Evolutionary conservation across 768 basidiomycete genomes (phyloP).

Genomic region (Trametes maxima): DNA sequence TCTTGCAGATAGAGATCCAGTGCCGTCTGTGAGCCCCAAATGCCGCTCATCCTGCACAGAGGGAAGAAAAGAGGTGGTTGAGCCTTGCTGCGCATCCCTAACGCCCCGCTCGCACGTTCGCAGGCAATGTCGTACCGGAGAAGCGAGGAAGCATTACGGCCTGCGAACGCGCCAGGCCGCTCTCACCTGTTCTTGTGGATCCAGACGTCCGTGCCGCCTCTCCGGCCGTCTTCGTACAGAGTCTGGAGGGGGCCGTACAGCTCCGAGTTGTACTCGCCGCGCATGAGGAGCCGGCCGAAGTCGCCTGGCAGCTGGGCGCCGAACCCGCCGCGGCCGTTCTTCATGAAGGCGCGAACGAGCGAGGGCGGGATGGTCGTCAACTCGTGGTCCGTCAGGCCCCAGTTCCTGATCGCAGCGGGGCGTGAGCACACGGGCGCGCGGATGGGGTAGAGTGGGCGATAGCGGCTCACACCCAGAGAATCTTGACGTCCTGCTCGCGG

Average conservation of each 20-base stretch:
- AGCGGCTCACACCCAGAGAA: slow-evolving; percentile 63
- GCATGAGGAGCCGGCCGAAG: slow-evolving; percentile 62
- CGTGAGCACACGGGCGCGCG: neutral
- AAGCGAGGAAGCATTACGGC: neutral
- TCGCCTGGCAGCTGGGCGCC: slow-evolving; percentile 54
- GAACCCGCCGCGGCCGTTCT: slow-evolving; percentile 50
- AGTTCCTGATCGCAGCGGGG: slow-evolving; percentile 48
- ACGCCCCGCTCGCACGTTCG: slow-evolving; percentile 2
- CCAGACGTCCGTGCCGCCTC: slow-evolving; percentile 66
- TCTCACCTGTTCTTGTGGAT: slow-evolving; percentile 68
- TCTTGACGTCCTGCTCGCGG: slow-evolving; percentile 52
- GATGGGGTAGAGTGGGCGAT: neutral
- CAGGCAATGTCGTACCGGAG: neutral
- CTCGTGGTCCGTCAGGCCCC: slow-evolving; percentile 70
- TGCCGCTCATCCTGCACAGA: slow-evolving; percentile 56
- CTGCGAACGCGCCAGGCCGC: neutral
- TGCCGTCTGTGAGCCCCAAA: slow-evolving; percentile 67
- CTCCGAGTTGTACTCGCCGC: slow-evolving; percentile 57
- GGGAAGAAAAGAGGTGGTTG: too few relatives aligned
- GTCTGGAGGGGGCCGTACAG: slow-evolving; percentile 65
- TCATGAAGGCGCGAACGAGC: slow-evolving; percentile 55
- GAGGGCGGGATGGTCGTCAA: slow-evolving; percentile 63
- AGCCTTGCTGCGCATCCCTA: neutral
- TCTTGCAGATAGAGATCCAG: slow-evolving; percentile 65
- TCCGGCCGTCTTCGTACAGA: slow-evolving; percentile 53